Conservation (phyloP, 768 basidiomycete genomes). For the Austroboletus eburneus region DNA sequence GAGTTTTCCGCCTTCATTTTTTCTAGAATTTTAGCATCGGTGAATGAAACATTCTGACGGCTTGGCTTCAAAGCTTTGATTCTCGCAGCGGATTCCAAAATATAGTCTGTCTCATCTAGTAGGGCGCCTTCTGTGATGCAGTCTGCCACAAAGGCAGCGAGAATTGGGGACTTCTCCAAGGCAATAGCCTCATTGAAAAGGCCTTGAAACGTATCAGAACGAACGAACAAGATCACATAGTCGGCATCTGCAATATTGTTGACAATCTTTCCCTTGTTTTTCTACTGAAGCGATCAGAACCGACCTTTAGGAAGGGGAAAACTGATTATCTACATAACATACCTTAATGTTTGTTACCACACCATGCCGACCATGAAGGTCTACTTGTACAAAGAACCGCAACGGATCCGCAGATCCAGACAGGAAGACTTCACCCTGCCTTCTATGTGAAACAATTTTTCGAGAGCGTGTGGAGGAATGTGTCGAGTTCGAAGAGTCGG, state of each 20-base stretch:
- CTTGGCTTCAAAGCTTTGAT: slow-evolving; percentile 22
- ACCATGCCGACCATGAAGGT: slow-evolving; percentile 48
- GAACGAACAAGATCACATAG: slow-evolving; percentile 53
- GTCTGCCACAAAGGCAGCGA: slow-evolving; percentile 49
- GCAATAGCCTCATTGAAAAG: slow-evolving; percentile 36
- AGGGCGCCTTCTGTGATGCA: slow-evolving; percentile 43
- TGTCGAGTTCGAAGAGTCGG: slow-evolving; percentile 6
- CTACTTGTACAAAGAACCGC: slow-evolving; percentile 66
- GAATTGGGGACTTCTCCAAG: slow-evolving; percentile 45
- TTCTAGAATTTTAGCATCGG: slow-evolving; percentile 10
- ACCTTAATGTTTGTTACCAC: slow-evolving; percentile 62
- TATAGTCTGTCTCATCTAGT: slow-evolving; percentile 43
- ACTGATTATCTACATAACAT: slow-evolving; percentile 11
- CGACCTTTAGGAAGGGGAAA: not conserved
- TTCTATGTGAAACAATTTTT: slow-evolving; percentile 15
- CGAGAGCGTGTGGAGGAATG: slow-evolving; percentile 12
- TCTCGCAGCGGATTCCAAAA: slow-evolving; percentile 33
- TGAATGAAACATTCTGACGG: slow-evolving; percentile 16
- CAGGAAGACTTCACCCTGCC: slow-evolving; percentile 40
- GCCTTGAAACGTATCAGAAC: slow-evolving; percentile 48
- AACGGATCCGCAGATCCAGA: slow-evolving; percentile 40
- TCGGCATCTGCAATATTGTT: slow-evolving; percentile 53
- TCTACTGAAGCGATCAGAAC: slow-evolving; percentile 36
- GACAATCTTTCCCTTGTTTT: slow-evolving; percentile 60
- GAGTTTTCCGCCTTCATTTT: slow-evolving; percentile 3